A percentile compares a stretch with the other conserved stretches of the same genome.
Evolutionary conservation across 257 asterid species (phyloP).

Genomic region (Gentiana dahurica): DNA sequence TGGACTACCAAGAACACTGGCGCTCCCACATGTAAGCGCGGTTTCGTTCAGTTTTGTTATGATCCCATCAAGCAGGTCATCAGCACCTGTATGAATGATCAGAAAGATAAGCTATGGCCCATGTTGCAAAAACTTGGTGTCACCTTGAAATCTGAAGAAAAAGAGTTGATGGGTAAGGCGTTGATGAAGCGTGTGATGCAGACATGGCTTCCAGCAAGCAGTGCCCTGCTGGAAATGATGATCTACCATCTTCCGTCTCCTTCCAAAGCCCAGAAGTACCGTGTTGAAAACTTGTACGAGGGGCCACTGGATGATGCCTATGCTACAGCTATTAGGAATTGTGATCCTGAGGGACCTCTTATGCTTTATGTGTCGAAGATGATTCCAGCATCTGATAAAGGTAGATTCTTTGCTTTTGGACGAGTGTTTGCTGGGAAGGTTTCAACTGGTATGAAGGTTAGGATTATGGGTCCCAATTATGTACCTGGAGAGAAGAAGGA

Average conservation of each 20-base stretch:
- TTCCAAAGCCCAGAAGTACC: conserved; percentile 24
- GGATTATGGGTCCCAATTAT: conserved; percentile 34
- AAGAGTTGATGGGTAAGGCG: conserved; percentile 27
- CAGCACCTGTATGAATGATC: conserved; percentile 31
- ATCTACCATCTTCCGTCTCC: conserved; percentile 31
- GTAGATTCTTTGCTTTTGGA: conserved; percentile 34
- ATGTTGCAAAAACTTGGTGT: conserved; percentile 27
- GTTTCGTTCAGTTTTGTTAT: conserved; percentile 32
- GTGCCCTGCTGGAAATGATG: conserved; percentile 31
- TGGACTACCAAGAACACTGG: conserved; percentile 28
- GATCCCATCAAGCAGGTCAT: conserved; percentile 31
- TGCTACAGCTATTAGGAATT: conserved; percentile 32
- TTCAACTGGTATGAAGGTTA: conserved; percentile 25
- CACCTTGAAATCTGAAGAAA: conserved; percentile 26
- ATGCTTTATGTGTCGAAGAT: conserved; percentile 35
- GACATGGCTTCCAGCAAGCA: conserved; percentile 32
- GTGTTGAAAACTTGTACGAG: conserved; percentile 32
- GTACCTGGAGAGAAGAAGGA: conserved; percentile 34
- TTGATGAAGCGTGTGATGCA: conserved; percentile 34
- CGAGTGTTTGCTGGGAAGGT: conserved; percentile 27
- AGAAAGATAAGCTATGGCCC: conserved; percentile 32
- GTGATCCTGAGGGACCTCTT: conserved; percentile 31
- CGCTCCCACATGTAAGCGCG: conserved; percentile 24
- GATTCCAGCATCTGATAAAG: conserved; percentile 36
- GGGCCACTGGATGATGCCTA: conserved; percentile 27